Percentiles rank a stretch among this genome's conserved stretches.
Evolutionary conservation across 768 basidiomycete genomes (phyloP).

Genomic region (Suillus hirtellus): DNA sequence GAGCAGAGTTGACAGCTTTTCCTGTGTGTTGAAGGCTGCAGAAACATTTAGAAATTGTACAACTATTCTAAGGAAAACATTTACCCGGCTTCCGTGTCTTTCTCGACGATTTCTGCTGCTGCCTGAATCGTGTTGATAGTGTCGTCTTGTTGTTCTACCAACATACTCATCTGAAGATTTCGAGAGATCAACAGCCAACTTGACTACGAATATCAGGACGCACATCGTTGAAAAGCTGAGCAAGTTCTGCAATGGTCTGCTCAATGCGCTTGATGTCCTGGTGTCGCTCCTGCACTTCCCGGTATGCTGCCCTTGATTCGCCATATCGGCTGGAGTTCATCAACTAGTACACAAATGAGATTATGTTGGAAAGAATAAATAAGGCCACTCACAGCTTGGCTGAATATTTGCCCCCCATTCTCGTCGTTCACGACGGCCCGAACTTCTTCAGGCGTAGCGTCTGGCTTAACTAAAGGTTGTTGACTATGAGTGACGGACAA

Average conservation of each 20-base stretch:
- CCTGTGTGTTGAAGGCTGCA: conserved; percentile 77
- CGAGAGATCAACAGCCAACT: background rate
- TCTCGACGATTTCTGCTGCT: conserved; percentile 70
- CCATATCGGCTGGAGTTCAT: conserved; percentile 91
- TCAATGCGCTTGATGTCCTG: conserved; percentile 96
- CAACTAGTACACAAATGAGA: conserved; percentile 48
- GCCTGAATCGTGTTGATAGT: conserved; percentile 80
- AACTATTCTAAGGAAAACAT: conserved; percentile 20
- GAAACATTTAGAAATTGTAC: conserved; percentile 12
- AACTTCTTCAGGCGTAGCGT: conserved; percentile 89
- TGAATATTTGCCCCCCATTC: conserved; percentile 83
- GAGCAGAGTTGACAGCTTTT: conserved; percentile 83
- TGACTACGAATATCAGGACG: conserved; percentile 25
- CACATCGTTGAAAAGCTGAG: conserved; percentile 94
- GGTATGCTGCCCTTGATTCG: conserved; percentile 86
- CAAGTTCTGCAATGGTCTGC: conserved; percentile 87
- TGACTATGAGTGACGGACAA: background rate
- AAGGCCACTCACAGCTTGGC: conserved; percentile 63
- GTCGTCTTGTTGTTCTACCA: conserved; percentile 95
- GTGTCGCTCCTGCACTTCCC: conserved; percentile 96
- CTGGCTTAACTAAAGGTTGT: conserved; percentile 71
- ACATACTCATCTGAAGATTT: conserved; percentile 76
- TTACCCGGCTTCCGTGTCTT: conserved; percentile 85
- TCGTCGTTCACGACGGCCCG: conserved; percentile 85
- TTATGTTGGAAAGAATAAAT: background rate